These are phyloP conservation scores for Nicotiana noctiflora DNA, from an alignment of 257 asterid species.

Conservation along the genomic window DNA sequence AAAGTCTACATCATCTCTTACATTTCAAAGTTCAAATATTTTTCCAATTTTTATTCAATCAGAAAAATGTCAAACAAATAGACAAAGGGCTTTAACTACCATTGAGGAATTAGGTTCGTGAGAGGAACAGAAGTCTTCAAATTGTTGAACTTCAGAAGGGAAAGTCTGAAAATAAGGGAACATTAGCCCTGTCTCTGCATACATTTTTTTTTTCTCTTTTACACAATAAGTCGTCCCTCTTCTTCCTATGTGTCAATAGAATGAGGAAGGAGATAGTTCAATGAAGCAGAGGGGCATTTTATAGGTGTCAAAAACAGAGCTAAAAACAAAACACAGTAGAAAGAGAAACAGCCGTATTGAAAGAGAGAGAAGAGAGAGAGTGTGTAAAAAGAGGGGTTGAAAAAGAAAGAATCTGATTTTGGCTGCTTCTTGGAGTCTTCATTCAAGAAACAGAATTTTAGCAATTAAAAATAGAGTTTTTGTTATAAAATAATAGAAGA, in stretches of 20 bases:
- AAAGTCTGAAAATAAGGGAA: slow-evolving; percentile 56
- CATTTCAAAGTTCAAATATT: slow-evolving; percentile 15
- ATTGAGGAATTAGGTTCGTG: slow-evolving; percentile 44
- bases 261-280: slow-evolving; percentile 15
- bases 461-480: background rate
- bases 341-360: slow-evolving; percentile 25
- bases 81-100: slow-evolving; percentile 26
- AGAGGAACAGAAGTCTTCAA: slow-evolving; percentile 49
- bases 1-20: slow-evolving; percentile 5
- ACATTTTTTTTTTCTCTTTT: slow-evolving; percentile 39
- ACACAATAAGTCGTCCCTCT: background rate
- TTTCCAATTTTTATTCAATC: background rate
- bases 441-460: background rate
- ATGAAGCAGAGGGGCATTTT: slow-evolving; percentile 37
- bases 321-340: slow-evolving; percentile 23
- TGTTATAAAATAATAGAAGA: too few relatives aligned
- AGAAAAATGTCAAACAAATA: slow-evolving; percentile 10
- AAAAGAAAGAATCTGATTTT: slow-evolving; percentile 47
- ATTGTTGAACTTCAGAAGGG: slow-evolving; percentile 52
- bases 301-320: slow-evolving; percentile 42
- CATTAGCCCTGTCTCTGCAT: slow-evolving; percentile 62
- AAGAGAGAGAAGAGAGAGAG: slow-evolving; percentile 13
- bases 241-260: slow-evolving; percentile 9
- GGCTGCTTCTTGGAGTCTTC: slow-evolving; percentile 29
- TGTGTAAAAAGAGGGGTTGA: slow-evolving; percentile 14